phyloP scores from a whole-genome alignment of 2,329 filamentous ascomycete genomes.

The Helminthosporium solani region DNA sequence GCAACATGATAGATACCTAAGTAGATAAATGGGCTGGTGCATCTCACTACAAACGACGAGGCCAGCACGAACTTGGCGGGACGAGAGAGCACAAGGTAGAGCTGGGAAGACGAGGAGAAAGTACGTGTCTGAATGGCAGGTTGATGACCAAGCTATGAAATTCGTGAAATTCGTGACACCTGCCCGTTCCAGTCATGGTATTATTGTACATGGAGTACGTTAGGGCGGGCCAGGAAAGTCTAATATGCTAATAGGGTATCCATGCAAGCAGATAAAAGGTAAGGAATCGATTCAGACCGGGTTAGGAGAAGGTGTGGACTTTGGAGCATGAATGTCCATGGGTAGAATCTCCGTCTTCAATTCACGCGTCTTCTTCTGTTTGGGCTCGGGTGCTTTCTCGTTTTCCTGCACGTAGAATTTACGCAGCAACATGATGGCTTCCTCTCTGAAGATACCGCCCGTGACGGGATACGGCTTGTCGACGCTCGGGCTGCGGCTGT shows the following conservation, averaged over 20 bases:
- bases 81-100: too few species aligned
- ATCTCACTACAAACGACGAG: too few species aligned
- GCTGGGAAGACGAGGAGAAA: too few species aligned
- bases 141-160: too few species aligned
- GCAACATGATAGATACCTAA: too few species aligned
- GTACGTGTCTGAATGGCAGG: too few species aligned
- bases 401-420: conserved; percentile 99
- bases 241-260: neutral
- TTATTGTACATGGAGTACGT: too few species aligned
- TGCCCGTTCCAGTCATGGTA: too few species aligned
- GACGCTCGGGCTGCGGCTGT: conserved; percentile 57
- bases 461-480: conserved; percentile 79
- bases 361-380: conserved; percentile 64
- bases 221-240: neutral
- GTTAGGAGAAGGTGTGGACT: conserved; percentile 27
- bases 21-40: too few species aligned
- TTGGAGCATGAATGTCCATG: conserved; percentile 44
- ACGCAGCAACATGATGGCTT: conserved; percentile 87
- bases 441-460: conserved; percentile 84
- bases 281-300: conserved; percentile 2
- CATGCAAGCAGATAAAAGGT: neutral
- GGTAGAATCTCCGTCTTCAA: conserved; percentile 61
- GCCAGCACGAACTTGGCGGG: too few species aligned
- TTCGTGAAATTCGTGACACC: too few species aligned
- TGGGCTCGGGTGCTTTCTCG: conserved; percentile 70